These are phyloP conservation scores for Acer negundo DNA, from an alignment of 345 rosid species.

Conservation along the genomic window DNA sequence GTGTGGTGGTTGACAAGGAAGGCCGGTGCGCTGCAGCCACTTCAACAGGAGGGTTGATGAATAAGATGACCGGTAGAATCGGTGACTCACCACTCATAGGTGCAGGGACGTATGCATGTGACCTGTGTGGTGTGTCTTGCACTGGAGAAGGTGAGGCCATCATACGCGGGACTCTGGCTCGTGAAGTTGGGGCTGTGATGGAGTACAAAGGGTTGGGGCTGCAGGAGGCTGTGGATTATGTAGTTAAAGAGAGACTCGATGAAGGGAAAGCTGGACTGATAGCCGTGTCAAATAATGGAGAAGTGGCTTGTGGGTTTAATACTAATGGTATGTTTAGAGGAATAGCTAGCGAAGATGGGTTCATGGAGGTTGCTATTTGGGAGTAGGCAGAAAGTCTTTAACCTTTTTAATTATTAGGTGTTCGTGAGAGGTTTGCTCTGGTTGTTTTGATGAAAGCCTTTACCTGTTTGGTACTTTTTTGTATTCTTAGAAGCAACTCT, in stretches of 20 bases:
- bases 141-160: slow-evolving; percentile 98
- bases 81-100: slow-evolving; percentile 99
- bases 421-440: not conserved
- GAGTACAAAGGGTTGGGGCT: slow-evolving; percentile 85
- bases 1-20: slow-evolving; percentile 81
- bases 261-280: slow-evolving; percentile 87
- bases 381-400: slow-evolving; percentile 15
- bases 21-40: slow-evolving; percentile 94
- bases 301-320: slow-evolving; percentile 86
- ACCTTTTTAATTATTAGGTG: too few species aligned
- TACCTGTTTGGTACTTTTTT: too few species aligned
- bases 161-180: slow-evolving; percentile 78
- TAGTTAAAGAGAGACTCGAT: slow-evolving; percentile 70
- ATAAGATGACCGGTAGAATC: slow-evolving; percentile 82
- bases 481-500: too few species aligned
- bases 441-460: not conserved
- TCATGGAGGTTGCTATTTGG: slow-evolving; percentile 86
- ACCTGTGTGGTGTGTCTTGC: slow-evolving; percentile 82
- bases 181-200: slow-evolving; percentile 96
- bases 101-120: slow-evolving; percentile 84
- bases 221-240: slow-evolving; percentile 81
- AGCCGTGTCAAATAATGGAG: slow-evolving; percentile 83
- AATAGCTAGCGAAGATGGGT: slow-evolving; percentile 87
- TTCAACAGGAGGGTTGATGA: slow-evolving; percentile 94
- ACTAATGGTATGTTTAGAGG: slow-evolving; percentile 89